Evolutionary conservation across 805 yeast genomes (phyloP).

Genomic region (Lipomyces kockii): DNA sequence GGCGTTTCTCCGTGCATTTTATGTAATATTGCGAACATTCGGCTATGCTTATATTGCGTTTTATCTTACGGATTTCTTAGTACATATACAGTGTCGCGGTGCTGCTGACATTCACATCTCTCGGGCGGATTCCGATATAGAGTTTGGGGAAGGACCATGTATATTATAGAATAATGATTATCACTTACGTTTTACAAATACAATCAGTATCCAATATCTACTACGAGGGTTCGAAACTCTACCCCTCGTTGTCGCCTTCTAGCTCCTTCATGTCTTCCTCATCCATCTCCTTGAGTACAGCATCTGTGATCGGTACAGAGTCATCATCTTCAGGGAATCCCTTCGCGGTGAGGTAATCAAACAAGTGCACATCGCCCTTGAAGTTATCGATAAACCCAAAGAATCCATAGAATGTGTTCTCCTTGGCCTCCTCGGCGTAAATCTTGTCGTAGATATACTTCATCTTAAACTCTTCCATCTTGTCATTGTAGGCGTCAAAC

Average conservation of each 20-base stretch:
- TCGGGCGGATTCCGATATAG: background rate
- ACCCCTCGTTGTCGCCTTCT: constrained; percentile 45
- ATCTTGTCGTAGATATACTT: constrained; percentile 89
- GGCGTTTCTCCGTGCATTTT: background rate
- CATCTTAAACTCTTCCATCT: constrained; percentile 86
- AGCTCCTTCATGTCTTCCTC: constrained; percentile 47
- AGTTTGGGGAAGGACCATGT: background rate
- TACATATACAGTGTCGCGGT: background rate
- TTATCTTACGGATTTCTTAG: background rate
- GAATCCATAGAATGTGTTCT: constrained; percentile 79
- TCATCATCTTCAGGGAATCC: constrained; percentile 42
- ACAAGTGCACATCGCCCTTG: constrained; percentile 56
- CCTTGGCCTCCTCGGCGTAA: constrained; percentile 85
- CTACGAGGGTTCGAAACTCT: constrained; percentile 1
- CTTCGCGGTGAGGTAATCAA: constrained; percentile 55
- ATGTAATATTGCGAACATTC: background rate
- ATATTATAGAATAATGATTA: background rate
- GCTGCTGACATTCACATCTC: background rate
- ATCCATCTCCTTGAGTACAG: constrained; percentile 42
- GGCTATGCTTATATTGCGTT: background rate
- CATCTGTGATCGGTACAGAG: constrained; percentile 20
- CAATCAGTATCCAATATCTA: background rate
- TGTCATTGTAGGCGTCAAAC: constrained; percentile 64
- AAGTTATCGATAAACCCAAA: constrained; percentile 82
- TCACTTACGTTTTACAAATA: background rate